phyloP scores from a whole-genome alignment of 192 early-diverging fungal genomes.

The Umbelopsis sp. region DNA sequence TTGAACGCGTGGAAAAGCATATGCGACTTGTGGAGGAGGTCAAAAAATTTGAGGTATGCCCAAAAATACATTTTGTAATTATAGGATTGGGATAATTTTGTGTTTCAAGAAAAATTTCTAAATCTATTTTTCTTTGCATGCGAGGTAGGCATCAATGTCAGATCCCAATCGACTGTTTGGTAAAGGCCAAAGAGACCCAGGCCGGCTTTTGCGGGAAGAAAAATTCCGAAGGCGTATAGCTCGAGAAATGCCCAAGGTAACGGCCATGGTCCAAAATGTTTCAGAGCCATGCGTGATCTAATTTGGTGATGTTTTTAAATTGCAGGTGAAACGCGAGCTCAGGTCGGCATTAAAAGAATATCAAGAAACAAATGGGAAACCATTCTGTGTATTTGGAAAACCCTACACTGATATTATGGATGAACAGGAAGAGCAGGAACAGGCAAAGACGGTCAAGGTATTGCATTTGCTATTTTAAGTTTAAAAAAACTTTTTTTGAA shows the following conservation, averaged over 20 bases:
- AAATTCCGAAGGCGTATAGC: constrained; percentile 49
- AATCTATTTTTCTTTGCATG: no score
- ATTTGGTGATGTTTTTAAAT: neutral
- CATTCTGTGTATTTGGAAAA: constrained; percentile 51
- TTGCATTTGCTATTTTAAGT: neutral
- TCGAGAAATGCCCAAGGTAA: constrained; percentile 47
- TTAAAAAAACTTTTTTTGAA: neutral
- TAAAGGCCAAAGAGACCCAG: constrained; percentile 48
- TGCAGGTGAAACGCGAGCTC: constrained; percentile 17
- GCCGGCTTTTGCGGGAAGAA: constrained; percentile 53
- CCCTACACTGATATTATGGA: constrained; percentile 32
- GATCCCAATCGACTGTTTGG: constrained; percentile 47
- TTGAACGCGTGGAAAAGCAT: constrained; percentile 43
- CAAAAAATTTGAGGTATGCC: constrained; percentile 37
- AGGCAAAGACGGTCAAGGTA: neutral
- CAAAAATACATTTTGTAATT: no score
- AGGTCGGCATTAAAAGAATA: constrained; percentile 36
- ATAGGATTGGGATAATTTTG: no score
- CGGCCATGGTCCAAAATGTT: no score
- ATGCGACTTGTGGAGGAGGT: constrained; percentile 42
- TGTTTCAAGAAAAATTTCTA: no score
- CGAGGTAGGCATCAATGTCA: constrained; percentile 31
- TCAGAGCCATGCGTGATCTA: no score
- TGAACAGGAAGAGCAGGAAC: constrained; percentile 19
- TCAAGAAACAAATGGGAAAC: constrained; percentile 37